phyloP scores from a whole-genome alignment of 1,284 basidiomycete genomes.

The Afroboletus lepidellus region DNA sequence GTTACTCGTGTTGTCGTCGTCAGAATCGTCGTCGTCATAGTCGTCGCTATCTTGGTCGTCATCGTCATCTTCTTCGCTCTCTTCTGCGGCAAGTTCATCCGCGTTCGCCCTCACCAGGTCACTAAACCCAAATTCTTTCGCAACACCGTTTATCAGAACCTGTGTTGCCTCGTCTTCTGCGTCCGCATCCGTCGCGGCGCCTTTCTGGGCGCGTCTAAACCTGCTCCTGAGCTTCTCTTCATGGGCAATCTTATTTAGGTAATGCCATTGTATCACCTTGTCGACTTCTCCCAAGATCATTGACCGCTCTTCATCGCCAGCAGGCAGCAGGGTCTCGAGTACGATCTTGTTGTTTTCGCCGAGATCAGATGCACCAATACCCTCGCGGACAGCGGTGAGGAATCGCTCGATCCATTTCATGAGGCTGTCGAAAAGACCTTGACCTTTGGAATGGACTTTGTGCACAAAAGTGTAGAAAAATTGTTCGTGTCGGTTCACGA shows the following conservation, averaged over 20 bases:
- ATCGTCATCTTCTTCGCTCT: conserved; percentile 56
- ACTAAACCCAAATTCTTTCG: conserved; percentile 77
- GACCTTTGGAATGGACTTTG: conserved; percentile 97
- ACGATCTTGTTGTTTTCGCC: conserved; percentile 44
- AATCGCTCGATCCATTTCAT: conserved; percentile 99
- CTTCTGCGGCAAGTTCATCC: conserved; percentile 76
- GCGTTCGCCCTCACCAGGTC: conserved; percentile 77
- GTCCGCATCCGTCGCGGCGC: conserved; percentile 45
- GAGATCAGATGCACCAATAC: conserved; percentile 55
- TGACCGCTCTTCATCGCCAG: conserved; percentile 69
- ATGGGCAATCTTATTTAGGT: conserved; percentile 86
- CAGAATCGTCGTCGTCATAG: conserved; percentile 37
- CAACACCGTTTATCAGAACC: conserved; percentile 74
- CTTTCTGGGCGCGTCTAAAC: conserved; percentile 61
- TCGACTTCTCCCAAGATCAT: conserved; percentile 86
- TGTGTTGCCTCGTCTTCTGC: conserved; percentile 78
- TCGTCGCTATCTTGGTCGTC: conserved; percentile 39
- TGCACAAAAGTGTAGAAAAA: conserved; percentile 97
- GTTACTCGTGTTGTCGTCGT: conserved; percentile 45
- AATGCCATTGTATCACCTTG: conserved; percentile 84
- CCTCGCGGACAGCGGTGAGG: conserved; percentile 89
- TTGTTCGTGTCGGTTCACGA: conserved; percentile 93
- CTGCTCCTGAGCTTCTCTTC: conserved; percentile 84
- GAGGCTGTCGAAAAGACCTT: conserved; percentile 89
- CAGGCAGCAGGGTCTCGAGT: conserved; percentile 85